phyloP scores from a whole-genome alignment of 2,329 filamentous ascomycete genomes.

The Trichoderma cornu-damae region DNA sequence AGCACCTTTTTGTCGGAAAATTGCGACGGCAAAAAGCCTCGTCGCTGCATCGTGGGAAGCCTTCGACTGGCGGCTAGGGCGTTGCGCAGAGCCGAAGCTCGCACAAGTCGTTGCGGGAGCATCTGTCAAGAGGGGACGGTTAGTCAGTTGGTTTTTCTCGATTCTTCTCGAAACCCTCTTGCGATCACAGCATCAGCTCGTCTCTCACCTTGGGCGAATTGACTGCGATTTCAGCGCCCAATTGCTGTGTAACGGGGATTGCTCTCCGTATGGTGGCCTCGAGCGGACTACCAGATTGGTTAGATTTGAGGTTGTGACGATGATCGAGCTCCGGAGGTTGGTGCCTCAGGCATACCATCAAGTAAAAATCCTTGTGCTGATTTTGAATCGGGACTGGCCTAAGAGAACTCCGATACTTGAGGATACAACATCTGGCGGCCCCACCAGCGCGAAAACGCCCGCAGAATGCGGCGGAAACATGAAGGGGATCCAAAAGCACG shows the following conservation, averaged over 20 bases:
- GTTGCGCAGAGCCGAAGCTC: conserved; percentile 43
- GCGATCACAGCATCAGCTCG: not conserved
- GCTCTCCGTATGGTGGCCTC: conserved; percentile 29
- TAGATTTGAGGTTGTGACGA: conserved; percentile 31
- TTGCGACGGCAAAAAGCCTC: conserved; percentile 51
- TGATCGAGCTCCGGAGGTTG: conserved; percentile 22
- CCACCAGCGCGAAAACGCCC: not conserved
- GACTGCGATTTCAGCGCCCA: conserved; percentile 31
- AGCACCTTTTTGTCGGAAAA: conserved; percentile 43
- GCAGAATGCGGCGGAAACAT: not conserved
- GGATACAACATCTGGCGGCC: not conserved
- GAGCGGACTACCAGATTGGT: conserved; percentile 16
- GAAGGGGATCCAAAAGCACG: not conserved
- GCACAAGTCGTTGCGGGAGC: conserved; percentile 56
- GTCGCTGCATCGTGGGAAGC: conserved; percentile 51
- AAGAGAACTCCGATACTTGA: conserved; percentile 5
- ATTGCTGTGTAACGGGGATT: conserved; percentile 34
- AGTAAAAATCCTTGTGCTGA: not conserved
- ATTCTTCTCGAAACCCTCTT: not conserved
- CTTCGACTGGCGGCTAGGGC: conserved; percentile 43
- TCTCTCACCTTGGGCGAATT: conserved; percentile 32
- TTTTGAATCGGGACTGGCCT: conserved; percentile 13
- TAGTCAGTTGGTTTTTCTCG: not conserved
- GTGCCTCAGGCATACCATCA: conserved; percentile 35
- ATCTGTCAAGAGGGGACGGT: conserved; percentile 41